Evolutionary conservation across 495 filamentous ascomycete species (phyloP).

Genomic region (Aeminium ludgeri): DNA sequence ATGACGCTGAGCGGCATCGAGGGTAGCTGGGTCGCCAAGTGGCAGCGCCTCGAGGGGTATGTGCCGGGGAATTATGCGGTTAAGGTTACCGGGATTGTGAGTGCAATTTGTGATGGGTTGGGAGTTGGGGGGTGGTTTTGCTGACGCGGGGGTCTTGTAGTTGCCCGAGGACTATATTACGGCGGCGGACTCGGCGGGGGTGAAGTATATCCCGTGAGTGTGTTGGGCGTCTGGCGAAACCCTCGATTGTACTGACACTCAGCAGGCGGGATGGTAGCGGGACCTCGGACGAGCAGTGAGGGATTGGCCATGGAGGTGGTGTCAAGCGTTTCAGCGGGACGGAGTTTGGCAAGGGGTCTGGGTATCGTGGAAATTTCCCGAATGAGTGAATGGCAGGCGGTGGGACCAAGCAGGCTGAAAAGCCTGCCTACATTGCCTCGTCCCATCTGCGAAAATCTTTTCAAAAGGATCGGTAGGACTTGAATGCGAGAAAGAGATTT

Average conservation of each 20-base stretch:
- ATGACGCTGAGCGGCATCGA: constrained; percentile 62
- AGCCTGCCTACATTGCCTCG: too few species aligned
- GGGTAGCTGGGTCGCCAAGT: constrained; percentile 79
- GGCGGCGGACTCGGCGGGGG: constrained; percentile 21
- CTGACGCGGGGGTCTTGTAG: constrained; percentile 4
- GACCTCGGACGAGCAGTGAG: constrained; percentile 10
- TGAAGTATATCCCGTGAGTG: constrained; percentile 27
- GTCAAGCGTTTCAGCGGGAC: constrained; percentile 4
- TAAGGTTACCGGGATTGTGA: constrained; percentile 50
- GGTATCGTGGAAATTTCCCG: too few species aligned
- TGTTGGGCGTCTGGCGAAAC: neutral
- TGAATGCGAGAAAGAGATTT: too few species aligned
- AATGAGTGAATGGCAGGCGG: too few species aligned
- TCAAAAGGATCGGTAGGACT: too few species aligned
- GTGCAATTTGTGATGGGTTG: constrained; percentile 5
- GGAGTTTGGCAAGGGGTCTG: neutral
- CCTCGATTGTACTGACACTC: neutral
- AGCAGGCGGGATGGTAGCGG: constrained; percentile 35
- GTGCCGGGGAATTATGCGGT: constrained; percentile 79
- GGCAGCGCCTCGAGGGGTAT: constrained; percentile 80
- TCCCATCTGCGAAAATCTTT: neutral
- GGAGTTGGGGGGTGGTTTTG: neutral
- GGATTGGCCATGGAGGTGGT: neutral
- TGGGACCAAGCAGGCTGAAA: too few species aligned
- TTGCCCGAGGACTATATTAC: constrained; percentile 24